phyloP scores from a whole-genome alignment of 139 green algal genomes.

The Edaphochlamys debaryana region DNA sequence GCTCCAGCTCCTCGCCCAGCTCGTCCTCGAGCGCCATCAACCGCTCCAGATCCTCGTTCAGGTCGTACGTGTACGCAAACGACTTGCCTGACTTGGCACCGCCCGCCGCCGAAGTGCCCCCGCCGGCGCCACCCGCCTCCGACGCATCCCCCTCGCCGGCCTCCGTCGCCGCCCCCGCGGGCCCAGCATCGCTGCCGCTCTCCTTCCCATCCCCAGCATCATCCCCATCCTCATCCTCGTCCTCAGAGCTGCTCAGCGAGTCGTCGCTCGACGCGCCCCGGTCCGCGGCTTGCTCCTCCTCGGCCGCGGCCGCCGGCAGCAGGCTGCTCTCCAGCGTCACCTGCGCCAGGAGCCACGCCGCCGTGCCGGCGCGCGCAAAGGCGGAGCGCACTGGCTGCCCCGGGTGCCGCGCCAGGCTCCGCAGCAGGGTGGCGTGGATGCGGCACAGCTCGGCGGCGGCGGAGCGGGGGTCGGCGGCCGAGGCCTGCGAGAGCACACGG shows the following conservation, averaged over 20 bases:
- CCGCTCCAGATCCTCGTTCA: conserved; percentile 75
- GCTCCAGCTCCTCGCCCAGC: conserved; percentile 29
- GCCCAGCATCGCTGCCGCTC: not conserved
- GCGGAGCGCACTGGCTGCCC: conserved; percentile 2
- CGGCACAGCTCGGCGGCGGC: conserved; percentile 41
- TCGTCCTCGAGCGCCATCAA: conserved; percentile 65
- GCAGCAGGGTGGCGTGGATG: conserved; percentile 36
- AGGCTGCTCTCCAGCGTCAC: conserved; percentile 57
- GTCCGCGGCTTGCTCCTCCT: not conserved
- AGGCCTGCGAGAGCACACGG: conserved; percentile 1
- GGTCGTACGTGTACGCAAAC: conserved; percentile 70
- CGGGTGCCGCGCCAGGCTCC: conserved; percentile 21
- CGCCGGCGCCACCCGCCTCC: not conserved
- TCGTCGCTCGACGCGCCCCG: not conserved
- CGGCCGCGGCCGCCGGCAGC: conserved; percentile 1
- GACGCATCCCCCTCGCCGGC: not conserved
- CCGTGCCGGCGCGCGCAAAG: conserved; percentile 33
- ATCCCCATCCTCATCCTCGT: not conserved
- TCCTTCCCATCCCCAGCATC: not conserved
- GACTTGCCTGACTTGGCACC: not conserved
- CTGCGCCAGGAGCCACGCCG: conserved; percentile 66
- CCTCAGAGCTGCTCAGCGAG: not conserved
- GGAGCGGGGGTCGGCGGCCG: conserved; percentile 22
- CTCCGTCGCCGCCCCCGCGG: not conserved
- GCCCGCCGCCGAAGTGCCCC: not conserved